Conservation (phyloP, 1,284 basidiomycete species). For the Megacollybia platyphylla region DNA sequence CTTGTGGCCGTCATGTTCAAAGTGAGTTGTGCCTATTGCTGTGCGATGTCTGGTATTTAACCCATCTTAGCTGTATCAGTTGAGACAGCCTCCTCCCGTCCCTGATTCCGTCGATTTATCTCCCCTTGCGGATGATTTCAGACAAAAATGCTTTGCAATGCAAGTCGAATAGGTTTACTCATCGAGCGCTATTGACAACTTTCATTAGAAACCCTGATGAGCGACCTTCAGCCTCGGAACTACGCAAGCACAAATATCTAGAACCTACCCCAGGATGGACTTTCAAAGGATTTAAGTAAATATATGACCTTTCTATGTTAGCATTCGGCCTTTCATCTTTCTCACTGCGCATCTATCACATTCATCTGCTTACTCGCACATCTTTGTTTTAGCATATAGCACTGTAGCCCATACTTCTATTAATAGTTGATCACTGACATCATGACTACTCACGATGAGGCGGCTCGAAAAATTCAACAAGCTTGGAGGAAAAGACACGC, state of each 20-base stretch:
- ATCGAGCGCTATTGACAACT: constrained; percentile 6
- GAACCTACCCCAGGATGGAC: constrained; percentile 64
- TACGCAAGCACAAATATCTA: constrained; percentile 81
- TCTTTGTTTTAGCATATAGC: background rate
- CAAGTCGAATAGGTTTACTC: constrained; percentile 21
- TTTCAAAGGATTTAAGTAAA: constrained; percentile 48
- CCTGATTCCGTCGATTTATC: constrained; percentile 74
- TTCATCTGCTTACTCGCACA: background rate
- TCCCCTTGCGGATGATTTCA: constrained; percentile 74
- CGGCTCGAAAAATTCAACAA: constrained; percentile 10
- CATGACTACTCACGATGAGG: constrained; percentile 3
- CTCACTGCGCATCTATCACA: constrained; percentile 1
- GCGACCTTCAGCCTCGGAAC: constrained; percentile 75
- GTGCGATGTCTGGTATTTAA: background rate
- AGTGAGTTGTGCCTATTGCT: constrained; percentile 28
- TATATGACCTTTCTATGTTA: constrained; percentile 5
- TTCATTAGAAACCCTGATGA: constrained; percentile 66
- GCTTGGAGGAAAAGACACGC: constrained; percentile 8
- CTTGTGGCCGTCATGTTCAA: constrained; percentile 90
- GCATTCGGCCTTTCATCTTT: constrained; percentile 8
- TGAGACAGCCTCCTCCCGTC: constrained; percentile 78
- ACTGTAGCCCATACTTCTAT: constrained; percentile 5
- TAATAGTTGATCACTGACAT: too few relatives aligned
- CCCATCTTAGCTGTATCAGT: constrained; percentile 56
- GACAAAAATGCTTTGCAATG: constrained; percentile 86